These are phyloP conservation scores for Alternaria rosae DNA, from an alignment of 2,329 filamentous ascomycete species.

Conservation along the genomic window DNA sequence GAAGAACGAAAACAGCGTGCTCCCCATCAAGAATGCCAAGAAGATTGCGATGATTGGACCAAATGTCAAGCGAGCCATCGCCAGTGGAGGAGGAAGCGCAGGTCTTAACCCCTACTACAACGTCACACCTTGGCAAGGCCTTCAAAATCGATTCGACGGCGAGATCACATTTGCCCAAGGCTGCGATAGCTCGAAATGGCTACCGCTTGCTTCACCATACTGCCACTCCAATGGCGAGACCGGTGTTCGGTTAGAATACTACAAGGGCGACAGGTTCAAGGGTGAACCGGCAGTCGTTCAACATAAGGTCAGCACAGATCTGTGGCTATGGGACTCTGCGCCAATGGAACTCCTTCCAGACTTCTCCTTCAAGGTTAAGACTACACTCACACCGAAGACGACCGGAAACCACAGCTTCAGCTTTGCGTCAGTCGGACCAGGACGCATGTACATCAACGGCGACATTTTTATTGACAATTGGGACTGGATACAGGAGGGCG, in stretches of 20 bases:
- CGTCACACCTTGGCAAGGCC: slow-evolving; percentile 70
- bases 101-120: slow-evolving; percentile 74
- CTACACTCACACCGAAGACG: slow-evolving; percentile 64
- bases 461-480: slow-evolving; percentile 69
- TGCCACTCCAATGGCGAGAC: slow-evolving; percentile 65
- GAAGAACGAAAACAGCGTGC: slow-evolving; percentile 67
- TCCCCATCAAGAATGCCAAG: slow-evolving; percentile 65
- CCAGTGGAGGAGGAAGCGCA: slow-evolving; percentile 72
- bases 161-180: slow-evolving; percentile 68
- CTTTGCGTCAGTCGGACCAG: slow-evolving; percentile 72
- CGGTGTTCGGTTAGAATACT: slow-evolving; percentile 71
- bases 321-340: slow-evolving; percentile 75
- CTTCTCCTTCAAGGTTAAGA: slow-evolving; percentile 70
- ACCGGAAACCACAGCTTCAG: slow-evolving; percentile 71
- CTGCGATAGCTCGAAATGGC: slow-evolving; percentile 71
- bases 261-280: slow-evolving; percentile 68
- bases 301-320: slow-evolving; percentile 68
- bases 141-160: slow-evolving; percentile 61
- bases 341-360: slow-evolving; percentile 67
- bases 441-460: slow-evolving; percentile 67
- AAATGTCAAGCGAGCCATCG: slow-evolving; percentile 71
- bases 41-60: slow-evolving; percentile 72
- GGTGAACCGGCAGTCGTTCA: slow-evolving; percentile 65
- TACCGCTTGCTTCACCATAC: slow-evolving; percentile 67
- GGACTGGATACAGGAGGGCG: slow-evolving; percentile 73